Conservation (phyloP, 1,139 yeast genomes). For the Taphrina sp. region DNA sequence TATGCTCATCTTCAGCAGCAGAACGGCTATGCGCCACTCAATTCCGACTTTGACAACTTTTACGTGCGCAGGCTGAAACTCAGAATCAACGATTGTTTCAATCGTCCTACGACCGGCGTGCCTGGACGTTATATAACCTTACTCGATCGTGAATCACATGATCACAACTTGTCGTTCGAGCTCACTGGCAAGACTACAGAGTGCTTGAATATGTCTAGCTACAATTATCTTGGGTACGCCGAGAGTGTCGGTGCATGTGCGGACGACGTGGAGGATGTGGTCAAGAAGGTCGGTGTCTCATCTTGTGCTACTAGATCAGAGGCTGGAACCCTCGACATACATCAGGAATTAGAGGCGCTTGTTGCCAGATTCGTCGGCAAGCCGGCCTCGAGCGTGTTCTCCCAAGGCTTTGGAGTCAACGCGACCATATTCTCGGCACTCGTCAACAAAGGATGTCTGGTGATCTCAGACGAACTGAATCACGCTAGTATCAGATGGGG, state of each 20-base stretch:
- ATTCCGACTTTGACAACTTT: conserved; percentile 88
- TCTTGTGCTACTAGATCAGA: conserved; percentile 73
- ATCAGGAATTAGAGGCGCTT: conserved; percentile 66
- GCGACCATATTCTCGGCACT: conserved; percentile 84
- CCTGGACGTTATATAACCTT: conserved; percentile 90
- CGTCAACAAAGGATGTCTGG: conserved; percentile 82
- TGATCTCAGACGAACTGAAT: conserved; percentile 89
- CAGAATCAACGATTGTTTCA: conserved; percentile 91
- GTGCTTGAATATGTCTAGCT: conserved; percentile 83
- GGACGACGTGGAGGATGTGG: conserved; percentile 63
- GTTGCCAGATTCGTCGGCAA: conserved; percentile 87
- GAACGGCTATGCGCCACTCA: conserved; percentile 96
- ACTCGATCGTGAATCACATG: conserved; percentile 67
- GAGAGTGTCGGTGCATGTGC: conserved; percentile 93
- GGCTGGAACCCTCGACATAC: conserved; percentile 77
- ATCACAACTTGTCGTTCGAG: conserved; percentile 58
- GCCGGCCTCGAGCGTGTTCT: conserved; percentile 79
- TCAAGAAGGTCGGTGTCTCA: conserved; percentile 69
- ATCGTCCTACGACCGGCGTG: conserved; percentile 92
- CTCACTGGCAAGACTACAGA: conserved; percentile 73
- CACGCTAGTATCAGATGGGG: conserved; percentile 97
- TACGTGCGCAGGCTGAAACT: conserved; percentile 87
- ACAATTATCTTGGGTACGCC: conserved; percentile 94
- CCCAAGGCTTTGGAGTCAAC: conserved; percentile 96
- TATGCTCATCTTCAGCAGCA: conserved; percentile 68